Base-by-base conservation (phyloP, 1,284 basidiomycete genomes). In the Chalciporus sp. region DNA sequence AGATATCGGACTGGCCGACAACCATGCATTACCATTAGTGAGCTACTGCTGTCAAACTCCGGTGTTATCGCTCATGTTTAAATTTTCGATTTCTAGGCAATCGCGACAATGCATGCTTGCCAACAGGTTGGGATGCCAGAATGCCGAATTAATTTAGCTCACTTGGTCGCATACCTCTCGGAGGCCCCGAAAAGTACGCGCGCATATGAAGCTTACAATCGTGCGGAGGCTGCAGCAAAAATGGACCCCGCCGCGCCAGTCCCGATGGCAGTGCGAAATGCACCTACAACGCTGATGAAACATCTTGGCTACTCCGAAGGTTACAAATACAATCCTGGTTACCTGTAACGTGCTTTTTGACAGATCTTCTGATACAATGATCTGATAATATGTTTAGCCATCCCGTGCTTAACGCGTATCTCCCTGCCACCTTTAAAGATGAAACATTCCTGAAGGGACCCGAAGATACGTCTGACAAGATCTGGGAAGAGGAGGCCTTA, bases 61-160 rank as follows among this genome's bases (percentile, higher is more conserved):
- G 10, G 17, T 14, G 14, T 27, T 26, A 28, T 37, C 4, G 6
- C 19, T 48, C 39, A 43, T 57, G 6, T 11, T 55, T 5, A 53
- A 19, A 23, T 42, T 45, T 17, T n/a, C 9, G 12, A 12, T 10
- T 27, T 55, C 45, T 51, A 92, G 86, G 92, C 91, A 2, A 82
- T 90, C 61, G 83, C 90, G n/a, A 81, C 88, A 12, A 78, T 90
- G 53, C 81, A 86, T 49, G 92, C 92, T 1, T 93, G 90, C 61
- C 89, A 92, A 65, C 77, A 83, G 2, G 85, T 96, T 44, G 94
- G 94, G 7, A 86, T 95, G 82, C 93, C 94, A 0, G 90, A 92
- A 63, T 88, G 86, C 66, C 77, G 85, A 47, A 87, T 88, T 60
- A 87, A 86, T 62, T 78, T 92, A 29, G 90, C 90, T 1, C 93